Evolutionary conservation across 352 stramenopile species (phyloP).

Genomic region (Elongisporangium senticosum): DNA sequence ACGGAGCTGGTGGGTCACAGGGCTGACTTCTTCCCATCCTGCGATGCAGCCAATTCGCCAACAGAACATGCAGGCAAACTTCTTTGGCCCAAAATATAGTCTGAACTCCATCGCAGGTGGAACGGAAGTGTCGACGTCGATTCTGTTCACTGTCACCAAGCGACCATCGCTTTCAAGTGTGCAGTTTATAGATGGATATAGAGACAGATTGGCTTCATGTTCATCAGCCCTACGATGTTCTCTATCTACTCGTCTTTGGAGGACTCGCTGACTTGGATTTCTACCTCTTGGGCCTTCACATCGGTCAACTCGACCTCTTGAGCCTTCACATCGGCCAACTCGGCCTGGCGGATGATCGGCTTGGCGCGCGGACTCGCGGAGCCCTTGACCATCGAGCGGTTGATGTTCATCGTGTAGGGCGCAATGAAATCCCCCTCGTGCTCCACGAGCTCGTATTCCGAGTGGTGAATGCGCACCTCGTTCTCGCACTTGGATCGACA

Average conservation of each 20-base stretch:
- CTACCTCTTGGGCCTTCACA: background rate
- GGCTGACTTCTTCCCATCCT: too few species aligned
- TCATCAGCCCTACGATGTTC: too few species aligned
- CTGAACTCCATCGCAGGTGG: too few species aligned
- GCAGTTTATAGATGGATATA: too few species aligned
- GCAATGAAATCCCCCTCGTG: constrained; percentile 10
- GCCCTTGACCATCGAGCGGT: constrained; percentile 1
- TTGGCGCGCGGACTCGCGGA: constrained; percentile 2
- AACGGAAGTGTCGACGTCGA: too few species aligned
- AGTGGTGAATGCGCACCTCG: constrained; percentile 5
- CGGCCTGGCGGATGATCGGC: background rate
- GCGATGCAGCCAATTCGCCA: too few species aligned
- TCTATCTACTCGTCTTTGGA: background rate
- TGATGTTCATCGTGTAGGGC: constrained; percentile 6
- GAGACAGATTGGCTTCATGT: too few species aligned
- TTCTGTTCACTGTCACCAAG: too few species aligned
- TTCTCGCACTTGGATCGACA: constrained; percentile 3
- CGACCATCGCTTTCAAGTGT: too few species aligned
- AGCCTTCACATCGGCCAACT: background rate
- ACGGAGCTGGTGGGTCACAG: too few species aligned
- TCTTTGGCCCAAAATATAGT: too few species aligned
- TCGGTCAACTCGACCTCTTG: background rate
- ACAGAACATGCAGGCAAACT: too few species aligned
- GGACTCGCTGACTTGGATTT: background rate
- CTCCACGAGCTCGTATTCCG: constrained; percentile 8